A percentile compares a stretch with the other conserved stretches of the same genome.
Conservation (phyloP, 768 basidiomycete genomes). For the Mycena olivaceomarginata region DNA sequence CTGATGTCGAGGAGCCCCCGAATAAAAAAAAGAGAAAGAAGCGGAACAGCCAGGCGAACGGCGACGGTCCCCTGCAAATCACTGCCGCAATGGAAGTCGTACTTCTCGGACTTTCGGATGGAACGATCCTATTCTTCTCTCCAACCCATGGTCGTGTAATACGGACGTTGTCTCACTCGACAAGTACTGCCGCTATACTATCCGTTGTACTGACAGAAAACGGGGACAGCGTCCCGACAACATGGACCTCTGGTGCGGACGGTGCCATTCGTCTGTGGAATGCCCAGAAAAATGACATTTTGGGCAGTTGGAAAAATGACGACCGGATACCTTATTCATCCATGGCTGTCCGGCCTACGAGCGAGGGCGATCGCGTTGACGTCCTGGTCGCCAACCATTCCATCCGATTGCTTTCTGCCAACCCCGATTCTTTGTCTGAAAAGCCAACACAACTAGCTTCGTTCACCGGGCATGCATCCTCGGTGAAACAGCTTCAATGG, state of each 20-base stretch:
- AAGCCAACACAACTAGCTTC: constrained; percentile 68
- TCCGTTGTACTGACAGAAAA: constrained; percentile 62
- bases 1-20: constrained; percentile 57
- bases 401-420: constrained; percentile 71
- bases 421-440: constrained; percentile 56
- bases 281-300: constrained; percentile 66
- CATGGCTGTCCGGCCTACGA: constrained; percentile 64
- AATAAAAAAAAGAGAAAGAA: constrained; percentile 76
- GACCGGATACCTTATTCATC: constrained; percentile 76
- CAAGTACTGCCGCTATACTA: constrained; percentile 72
- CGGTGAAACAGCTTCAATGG: constrained; percentile 73
- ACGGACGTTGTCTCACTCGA: constrained; percentile 72
- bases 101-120: constrained; percentile 77
- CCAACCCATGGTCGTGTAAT: constrained; percentile 75
- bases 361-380: constrained; percentile 61
- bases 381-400: constrained; percentile 77
- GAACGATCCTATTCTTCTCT: constrained; percentile 76
- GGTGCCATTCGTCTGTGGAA: constrained; percentile 77
- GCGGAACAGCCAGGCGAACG: constrained; percentile 53
- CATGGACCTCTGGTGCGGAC: constrained; percentile 79
- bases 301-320: constrained; percentile 73
- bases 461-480: constrained; percentile 82
- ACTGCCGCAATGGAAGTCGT: constrained; percentile 63
- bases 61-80: constrained; percentile 48
- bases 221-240: constrained; percentile 52